Evolutionary conservation across 1,284 basidiomycete species (phyloP).

Genomic region (Pascua guehoae): DNA sequence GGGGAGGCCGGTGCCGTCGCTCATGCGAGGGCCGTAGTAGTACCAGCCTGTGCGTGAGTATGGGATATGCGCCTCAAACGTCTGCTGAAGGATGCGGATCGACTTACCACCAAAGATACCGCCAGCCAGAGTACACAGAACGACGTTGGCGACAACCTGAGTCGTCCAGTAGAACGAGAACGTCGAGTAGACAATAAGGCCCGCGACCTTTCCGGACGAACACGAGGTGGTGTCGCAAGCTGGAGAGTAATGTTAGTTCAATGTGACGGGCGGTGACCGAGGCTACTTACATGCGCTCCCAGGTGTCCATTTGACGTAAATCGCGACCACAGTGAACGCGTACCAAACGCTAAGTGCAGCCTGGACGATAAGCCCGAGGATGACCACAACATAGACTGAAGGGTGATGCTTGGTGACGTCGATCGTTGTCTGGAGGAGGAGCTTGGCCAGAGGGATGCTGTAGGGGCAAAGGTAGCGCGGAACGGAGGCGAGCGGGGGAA

Average conservation of each 20-base stretch:
- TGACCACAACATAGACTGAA: conserved; percentile 73
- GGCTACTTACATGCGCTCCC: conserved; percentile 60
- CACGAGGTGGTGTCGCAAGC: conserved; percentile 52
- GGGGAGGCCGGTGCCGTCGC: conserved; percentile 51
- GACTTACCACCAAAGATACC: conserved; percentile 58
- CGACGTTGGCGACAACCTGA: conserved; percentile 68
- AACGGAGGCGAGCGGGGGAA: not conserved
- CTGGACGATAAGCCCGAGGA: conserved; percentile 66
- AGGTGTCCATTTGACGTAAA: conserved; percentile 72
- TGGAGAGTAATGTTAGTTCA: conserved; percentile 3
- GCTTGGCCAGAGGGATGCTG: conserved; percentile 71
- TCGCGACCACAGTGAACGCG: conserved; percentile 46
- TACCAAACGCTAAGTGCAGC: conserved; percentile 63
- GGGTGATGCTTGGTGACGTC: conserved; percentile 77
- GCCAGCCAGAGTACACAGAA: conserved; percentile 74
- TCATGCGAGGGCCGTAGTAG: conserved; percentile 44
- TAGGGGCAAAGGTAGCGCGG: not conserved
- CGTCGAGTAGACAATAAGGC: conserved; percentile 70
- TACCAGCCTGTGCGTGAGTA: conserved; percentile 35
- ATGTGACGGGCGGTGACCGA: not conserved
- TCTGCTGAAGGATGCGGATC: conserved; percentile 15
- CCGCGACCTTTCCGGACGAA: conserved; percentile 58
- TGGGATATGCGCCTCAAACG: not conserved
- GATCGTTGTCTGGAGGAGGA: conserved; percentile 72
- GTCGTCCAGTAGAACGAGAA: conserved; percentile 83